A percentile compares a stretch with the other conserved stretches of the same genome.
These are phyloP conservation scores for Pterocarpus macrocarpus DNA, from an alignment of 306 rosid species.

Conservation along the genomic window DNA sequence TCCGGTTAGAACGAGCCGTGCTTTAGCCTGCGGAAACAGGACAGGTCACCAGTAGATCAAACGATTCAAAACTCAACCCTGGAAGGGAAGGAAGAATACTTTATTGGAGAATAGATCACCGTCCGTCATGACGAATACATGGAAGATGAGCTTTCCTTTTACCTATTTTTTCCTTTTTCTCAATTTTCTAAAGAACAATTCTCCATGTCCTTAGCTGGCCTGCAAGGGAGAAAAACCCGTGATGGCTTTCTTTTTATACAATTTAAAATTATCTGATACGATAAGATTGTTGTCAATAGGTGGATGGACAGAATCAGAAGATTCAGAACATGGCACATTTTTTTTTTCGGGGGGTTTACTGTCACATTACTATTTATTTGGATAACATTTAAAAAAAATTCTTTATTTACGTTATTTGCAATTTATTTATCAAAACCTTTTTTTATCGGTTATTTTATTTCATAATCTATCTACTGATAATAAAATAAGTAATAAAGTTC, in stretches of 20 bases:
- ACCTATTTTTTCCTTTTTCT: neutral
- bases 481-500: too few relatives aligned
- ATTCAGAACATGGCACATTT: slow-evolving; percentile 26
- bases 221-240: slow-evolving; percentile 40
- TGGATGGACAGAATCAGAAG: slow-evolving; percentile 43
- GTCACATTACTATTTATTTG: slow-evolving; percentile 17
- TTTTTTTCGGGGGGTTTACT: too few relatives aligned
- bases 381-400: neutral
- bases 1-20: too few relatives aligned
- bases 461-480: too few relatives aligned
- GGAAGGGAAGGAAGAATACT: neutral
- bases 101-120: slow-evolving; percentile 19
- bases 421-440: too few relatives aligned
- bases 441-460: too few relatives aligned
- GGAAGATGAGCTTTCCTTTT: neutral
- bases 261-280: slow-evolving; percentile 36
- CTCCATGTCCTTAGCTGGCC: slow-evolving; percentile 7
- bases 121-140: neutral
- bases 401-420: neutral
- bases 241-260: slow-evolving; percentile 32
- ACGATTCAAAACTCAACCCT: neutral
- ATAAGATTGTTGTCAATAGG: slow-evolving; percentile 44
- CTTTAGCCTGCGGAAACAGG: neutral
- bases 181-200: slow-evolving; percentile 13
- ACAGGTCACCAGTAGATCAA: neutral